A percentile compares a stretch with the other conserved stretches of the same genome.
Evolutionary conservation across 1,284 basidiomycete genomes (phyloP).

Genomic region (Pseudozyma sp.): DNA sequence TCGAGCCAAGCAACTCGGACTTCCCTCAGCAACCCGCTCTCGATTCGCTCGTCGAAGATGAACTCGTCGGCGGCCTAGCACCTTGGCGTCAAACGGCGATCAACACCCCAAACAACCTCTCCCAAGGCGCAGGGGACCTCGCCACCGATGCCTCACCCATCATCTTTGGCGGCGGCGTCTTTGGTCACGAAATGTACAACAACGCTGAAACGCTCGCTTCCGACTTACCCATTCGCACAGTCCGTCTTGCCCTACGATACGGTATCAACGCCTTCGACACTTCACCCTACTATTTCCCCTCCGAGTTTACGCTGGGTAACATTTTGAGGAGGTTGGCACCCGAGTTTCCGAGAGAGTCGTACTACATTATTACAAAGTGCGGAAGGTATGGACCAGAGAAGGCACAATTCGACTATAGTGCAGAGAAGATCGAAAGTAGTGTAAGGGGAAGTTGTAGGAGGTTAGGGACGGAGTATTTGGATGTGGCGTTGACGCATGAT

Average conservation of each 20-base stretch:
- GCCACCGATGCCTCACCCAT: conserved; percentile 52
- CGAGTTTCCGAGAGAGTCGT: conserved; percentile 69
- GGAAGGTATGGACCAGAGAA: conserved; percentile 81
- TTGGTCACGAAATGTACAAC: conserved; percentile 66
- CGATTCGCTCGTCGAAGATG: conserved; percentile 29
- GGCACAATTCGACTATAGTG: conserved; percentile 82
- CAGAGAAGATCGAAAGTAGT: conserved; percentile 77
- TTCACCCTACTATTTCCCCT: conserved; percentile 83
- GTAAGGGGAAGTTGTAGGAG: conserved; percentile 80
- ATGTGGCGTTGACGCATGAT: conserved; percentile 80
- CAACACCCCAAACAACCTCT: conserved; percentile 21
- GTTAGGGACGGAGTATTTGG: conserved; percentile 75
- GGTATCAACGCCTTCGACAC: conserved; percentile 91
- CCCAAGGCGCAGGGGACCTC: conserved; percentile 17
- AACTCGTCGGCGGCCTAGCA: conserved; percentile 36
- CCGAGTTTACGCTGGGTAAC: conserved; percentile 85
- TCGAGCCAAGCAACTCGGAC: conserved; percentile 41
- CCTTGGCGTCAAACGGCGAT: conserved; percentile 34
- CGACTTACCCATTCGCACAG: conserved; percentile 51
- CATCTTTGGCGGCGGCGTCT: conserved; percentile 63
- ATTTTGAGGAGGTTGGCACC: conserved; percentile 69
- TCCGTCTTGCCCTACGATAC: conserved; percentile 78
- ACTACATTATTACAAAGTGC: conserved; percentile 80
- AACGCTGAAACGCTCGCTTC: conserved; percentile 42
- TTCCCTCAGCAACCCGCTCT: conserved; percentile 43